phyloP scores from a whole-genome alignment of 495 filamentous ascomycete species.

The Hapsidospora chrysogenum region DNA sequence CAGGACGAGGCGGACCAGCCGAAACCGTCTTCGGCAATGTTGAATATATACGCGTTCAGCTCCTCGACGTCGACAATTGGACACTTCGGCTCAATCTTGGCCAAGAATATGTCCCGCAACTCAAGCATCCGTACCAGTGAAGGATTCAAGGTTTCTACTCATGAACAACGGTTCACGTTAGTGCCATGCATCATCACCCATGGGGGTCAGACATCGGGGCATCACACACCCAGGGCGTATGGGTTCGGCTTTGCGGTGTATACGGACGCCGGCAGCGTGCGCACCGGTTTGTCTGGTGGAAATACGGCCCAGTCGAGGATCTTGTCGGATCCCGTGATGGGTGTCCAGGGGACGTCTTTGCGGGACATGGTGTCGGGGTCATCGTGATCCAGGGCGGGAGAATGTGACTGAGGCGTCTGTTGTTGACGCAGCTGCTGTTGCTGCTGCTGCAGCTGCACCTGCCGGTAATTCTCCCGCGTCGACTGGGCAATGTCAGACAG shows the following conservation, averaged over 20 bases:
- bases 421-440: not conserved
- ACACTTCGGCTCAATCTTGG: not conserved
- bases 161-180: not conserved
- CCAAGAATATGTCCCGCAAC: conserved; percentile 2
- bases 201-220: too few relatives aligned
- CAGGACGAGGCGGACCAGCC: conserved; percentile 1
- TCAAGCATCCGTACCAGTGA: conserved; percentile 1
- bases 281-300: not conserved
- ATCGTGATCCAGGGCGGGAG: not conserved
- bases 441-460: not conserved
- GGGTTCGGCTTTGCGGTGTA: not conserved
- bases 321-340: conserved; percentile 2
- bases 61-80: conserved; percentile 1
- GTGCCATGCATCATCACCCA: too few relatives aligned
- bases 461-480: not conserved
- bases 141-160: not conserved
- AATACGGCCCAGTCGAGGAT: conserved; percentile 2
- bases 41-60: not conserved
- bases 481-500: not conserved
- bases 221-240: not conserved
- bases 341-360: conserved; percentile 2
- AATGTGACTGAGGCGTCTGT: not conserved
- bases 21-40: conserved; percentile 1
- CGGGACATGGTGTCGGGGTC: conserved; percentile 1
- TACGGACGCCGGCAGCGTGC: not conserved